Evolutionary conservation across 208 protist genomes (phyloP), one percentile per base, ranked within the genome.

Genomic region (Balamuthia mandrillaris): DNA sequence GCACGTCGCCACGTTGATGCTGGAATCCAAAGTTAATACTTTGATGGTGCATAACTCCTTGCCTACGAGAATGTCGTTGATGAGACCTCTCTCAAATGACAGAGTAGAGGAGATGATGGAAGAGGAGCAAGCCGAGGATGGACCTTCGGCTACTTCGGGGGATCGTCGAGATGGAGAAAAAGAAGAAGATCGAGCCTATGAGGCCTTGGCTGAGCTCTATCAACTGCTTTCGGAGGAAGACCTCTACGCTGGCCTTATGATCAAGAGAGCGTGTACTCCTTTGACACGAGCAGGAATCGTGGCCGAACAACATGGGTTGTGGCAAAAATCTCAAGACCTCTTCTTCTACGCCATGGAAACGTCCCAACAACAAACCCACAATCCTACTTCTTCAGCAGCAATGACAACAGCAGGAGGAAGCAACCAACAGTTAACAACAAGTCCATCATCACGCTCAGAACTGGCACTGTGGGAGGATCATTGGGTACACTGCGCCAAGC

Each of bases 401-500:
- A 63, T 63, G 14, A 21, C 56, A 52, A 52, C 47, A 18, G 18
- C 47, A 52, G 18, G 47, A 18, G 10, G 47, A 52, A n/a, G n/a
- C n/a, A 18, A 52, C 47, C 18, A 18, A 52, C 10, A n/a, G 47
- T 52, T 52, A 52, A 52, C 47, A 52, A 52, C 47, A 52, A n/a
- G 56, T 63, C 33, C 9, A 7, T 16, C 56, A 58, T 35, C 37
- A 78, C 44, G 24, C 14, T 78, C 44, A 45, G 68, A 78, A 27
- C 49, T 78, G 68, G 44, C 29, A 29, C 44, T 78, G 14, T 39
- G 29, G 37, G 68, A 78, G 31, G 68, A 78, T 16, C 68, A 78
- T 78, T 78, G 68, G 68, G 35, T 78, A 29, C 29, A 78, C 68
- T 78, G 68, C 27, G 68, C 68, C 49, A 78, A 78, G 39, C 68